Conservation (phyloP, 805 yeast species). For the Brettanomyces bruxellensis region DNA sequence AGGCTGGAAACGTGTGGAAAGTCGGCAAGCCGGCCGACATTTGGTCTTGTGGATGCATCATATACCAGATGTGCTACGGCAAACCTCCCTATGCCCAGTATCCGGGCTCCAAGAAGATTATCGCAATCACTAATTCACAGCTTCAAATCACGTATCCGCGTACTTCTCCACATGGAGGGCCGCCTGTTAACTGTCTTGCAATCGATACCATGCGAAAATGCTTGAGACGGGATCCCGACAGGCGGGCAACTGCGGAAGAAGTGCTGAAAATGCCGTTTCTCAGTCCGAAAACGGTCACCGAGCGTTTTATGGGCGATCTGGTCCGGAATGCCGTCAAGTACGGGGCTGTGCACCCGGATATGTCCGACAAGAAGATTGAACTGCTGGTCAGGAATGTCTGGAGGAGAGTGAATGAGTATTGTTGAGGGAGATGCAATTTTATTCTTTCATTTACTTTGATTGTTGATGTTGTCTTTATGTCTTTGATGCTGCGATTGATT, state of each 20-base stretch:
- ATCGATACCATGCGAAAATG: constrained; percentile 68
- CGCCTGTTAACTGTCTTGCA: constrained; percentile 27
- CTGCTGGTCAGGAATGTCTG: constrained; percentile 50
- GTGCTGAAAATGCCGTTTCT: constrained; percentile 57
- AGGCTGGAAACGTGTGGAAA: constrained; percentile 43
- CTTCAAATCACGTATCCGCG: constrained; percentile 60
- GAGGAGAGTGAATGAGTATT: constrained; percentile 36
- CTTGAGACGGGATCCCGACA: constrained; percentile 57
- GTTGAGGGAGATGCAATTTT: constrained; percentile 10
- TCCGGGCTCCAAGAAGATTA: constrained; percentile 65
- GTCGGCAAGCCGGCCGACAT: constrained; percentile 94
- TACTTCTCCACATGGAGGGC: constrained; percentile 14
- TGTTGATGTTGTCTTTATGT: too few relatives aligned
- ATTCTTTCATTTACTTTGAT: too few relatives aligned
- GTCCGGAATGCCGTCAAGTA: constrained; percentile 70
- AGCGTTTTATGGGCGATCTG: constrained; percentile 56
- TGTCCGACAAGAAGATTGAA: constrained; percentile 30
- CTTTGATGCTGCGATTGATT: too few relatives aligned
- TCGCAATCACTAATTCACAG: constrained; percentile 83
- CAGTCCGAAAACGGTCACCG: constrained; percentile 65
- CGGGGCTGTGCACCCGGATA: constrained; percentile 40
- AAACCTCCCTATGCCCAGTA: constrained; percentile 81
- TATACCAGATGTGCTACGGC: constrained; percentile 93
- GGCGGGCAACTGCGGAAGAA: constrained; percentile 56
- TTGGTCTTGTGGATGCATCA: constrained; percentile 96